Percentiles rank a stretch among this genome's conserved stretches.
These are phyloP conservation scores for Scleromitrula shiraiana DNA, from an alignment of 2,329 filamentous ascomycete species.

Conservation along the genomic window DNA sequence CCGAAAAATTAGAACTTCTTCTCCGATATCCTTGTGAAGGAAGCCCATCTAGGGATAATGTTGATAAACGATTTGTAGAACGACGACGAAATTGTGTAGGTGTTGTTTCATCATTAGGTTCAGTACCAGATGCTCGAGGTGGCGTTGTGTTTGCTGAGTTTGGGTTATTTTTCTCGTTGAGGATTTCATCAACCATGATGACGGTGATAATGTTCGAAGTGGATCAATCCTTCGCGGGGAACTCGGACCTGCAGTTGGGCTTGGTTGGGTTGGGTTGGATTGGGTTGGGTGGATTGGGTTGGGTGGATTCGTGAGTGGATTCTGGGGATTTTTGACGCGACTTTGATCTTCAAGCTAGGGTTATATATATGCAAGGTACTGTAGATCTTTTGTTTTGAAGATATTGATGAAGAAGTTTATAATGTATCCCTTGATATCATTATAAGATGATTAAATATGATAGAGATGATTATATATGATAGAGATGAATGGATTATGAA, in stretches of 20 bases:
- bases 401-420: neutral
- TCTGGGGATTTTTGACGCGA: too few relatives aligned
- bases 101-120: constrained; percentile 17
- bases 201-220: neutral
- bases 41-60: constrained; percentile 21
- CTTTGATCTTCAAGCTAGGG: too few relatives aligned
- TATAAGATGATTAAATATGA: neutral
- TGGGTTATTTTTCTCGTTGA: constrained; percentile 5
- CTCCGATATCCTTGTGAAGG: constrained; percentile 37
- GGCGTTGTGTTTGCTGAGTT: constrained; percentile 10
- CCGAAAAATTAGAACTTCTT: constrained; percentile 71
- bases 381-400: neutral
- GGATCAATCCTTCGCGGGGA: neutral
- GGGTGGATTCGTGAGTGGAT: neutral
- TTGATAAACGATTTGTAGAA: constrained; percentile 22
- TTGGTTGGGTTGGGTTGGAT: neutral
- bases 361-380: neutral
- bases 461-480: neutral
- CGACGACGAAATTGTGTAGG: constrained; percentile 17
- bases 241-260: neutral
- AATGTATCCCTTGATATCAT: neutral
- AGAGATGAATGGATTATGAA: neutral
- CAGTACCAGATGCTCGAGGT: constrained; percentile 5
- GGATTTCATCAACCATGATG: constrained; percentile 10
- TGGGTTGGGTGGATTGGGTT: neutral